phyloP scores from a whole-genome alignment of 495 filamentous ascomycete genomes.

The Penicillium simplicissimum region DNA sequence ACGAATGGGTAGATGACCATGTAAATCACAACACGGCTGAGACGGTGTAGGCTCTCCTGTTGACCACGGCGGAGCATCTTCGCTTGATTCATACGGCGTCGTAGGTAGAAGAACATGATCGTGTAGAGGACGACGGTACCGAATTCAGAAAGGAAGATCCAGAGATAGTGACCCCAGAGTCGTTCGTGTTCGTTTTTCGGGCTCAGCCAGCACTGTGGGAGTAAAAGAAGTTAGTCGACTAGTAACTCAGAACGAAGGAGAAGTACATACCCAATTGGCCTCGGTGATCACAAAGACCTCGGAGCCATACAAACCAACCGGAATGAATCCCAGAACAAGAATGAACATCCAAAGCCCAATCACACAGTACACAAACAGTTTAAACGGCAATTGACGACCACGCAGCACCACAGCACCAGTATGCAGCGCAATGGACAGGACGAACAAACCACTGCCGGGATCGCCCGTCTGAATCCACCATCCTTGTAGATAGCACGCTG shows the following conservation, averaged over 20 bases:
- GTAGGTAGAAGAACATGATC: conserved; percentile 61
- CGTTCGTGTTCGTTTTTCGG: conserved; percentile 56
- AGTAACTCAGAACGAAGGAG: not conserved
- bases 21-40: conserved; percentile 56
- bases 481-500: conserved; percentile 67
- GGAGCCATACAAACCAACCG: conserved; percentile 51
- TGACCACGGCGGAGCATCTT: conserved; percentile 35
- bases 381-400: conserved; percentile 55
- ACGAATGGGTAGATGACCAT: conserved; percentile 75
- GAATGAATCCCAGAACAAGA: conserved; percentile 55
- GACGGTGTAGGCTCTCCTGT: conserved; percentile 39
- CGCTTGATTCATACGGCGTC: conserved; percentile 43
- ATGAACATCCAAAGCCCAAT: conserved; percentile 58
- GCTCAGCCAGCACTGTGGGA: conserved; percentile 73
- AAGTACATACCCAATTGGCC: conserved; percentile 44
- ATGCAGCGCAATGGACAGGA: conserved; percentile 66
- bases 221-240: not conserved
- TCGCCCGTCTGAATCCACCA: conserved; percentile 72
- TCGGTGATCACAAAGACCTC: conserved; percentile 57
- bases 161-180: conserved; percentile 74
- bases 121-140: conserved; percentile 63
- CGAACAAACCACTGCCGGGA: conserved; percentile 66
- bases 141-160: conserved; percentile 70
- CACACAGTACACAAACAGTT: conserved; percentile 50
- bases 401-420: conserved; percentile 62